Evolutionary conservation across 179 eudicot species (phyloP).

Genomic region (Silene noctiflora): DNA sequence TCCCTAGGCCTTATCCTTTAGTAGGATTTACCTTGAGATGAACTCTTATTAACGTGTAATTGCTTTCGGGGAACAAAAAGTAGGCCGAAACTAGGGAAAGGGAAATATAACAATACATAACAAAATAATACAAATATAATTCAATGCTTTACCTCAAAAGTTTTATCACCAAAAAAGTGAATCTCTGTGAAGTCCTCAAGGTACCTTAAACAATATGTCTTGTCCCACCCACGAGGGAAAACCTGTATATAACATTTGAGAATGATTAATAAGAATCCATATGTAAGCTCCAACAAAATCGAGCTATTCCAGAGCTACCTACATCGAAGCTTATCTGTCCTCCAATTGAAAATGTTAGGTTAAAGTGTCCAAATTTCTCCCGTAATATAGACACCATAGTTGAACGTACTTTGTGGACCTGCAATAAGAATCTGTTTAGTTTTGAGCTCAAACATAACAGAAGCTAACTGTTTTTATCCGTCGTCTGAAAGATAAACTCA

Average conservation of each 20-base stretch:
- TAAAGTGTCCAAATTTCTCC: constrained; percentile 77
- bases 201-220: constrained; percentile 81
- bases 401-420: constrained; percentile 78
- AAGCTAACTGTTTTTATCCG: not conserved
- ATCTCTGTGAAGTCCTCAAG: constrained; percentile 69
- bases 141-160: constrained; percentile 62
- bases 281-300: not conserved
- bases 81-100: not conserved
- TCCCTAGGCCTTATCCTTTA: no score
- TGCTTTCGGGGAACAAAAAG: no score
- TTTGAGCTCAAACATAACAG: not conserved
- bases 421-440: not conserved
- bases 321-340: constrained; percentile 98
- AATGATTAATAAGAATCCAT: not conserved
- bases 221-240: constrained; percentile 96
- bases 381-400: constrained; percentile 81
- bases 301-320: constrained; percentile 28
- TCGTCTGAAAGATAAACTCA: not conserved
- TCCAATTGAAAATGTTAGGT: constrained; percentile 85
- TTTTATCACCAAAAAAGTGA: constrained; percentile 97
- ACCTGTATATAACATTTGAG: constrained; percentile 40
- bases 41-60: no score
- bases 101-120: not conserved
- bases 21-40: no score
- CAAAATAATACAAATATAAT: not conserved